phyloP scores from a whole-genome alignment of 768 basidiomycete species.

The Termitomyces sp. region DNA sequence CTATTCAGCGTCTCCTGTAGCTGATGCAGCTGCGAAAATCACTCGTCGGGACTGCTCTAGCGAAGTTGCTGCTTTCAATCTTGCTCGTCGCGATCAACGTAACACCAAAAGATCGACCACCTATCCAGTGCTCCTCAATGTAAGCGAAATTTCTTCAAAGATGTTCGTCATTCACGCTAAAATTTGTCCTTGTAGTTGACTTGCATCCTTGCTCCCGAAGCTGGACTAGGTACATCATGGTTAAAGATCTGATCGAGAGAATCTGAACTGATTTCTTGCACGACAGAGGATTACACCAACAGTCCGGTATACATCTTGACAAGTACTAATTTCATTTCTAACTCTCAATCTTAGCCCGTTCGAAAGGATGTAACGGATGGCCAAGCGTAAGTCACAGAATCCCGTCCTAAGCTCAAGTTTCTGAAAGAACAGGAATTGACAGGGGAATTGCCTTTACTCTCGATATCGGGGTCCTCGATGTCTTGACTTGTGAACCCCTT shows the following conservation, averaged over 20 bases:
- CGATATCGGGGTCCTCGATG: conserved; percentile 36
- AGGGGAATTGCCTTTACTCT: conserved; percentile 34
- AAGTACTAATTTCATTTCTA: neutral
- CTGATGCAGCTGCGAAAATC: conserved; percentile 1
- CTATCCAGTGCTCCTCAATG: conserved; percentile 13
- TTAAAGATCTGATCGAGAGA: neutral
- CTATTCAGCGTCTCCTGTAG: neutral
- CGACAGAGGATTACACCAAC: conserved; percentile 12
- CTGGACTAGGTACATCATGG: conserved; percentile 8
- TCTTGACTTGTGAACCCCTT: conserved; percentile 34
- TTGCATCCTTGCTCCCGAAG: conserved; percentile 16
- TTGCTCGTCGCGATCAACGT: conserved; percentile 13
- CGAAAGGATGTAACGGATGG: conserved; percentile 19
- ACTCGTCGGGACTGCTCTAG: conserved; percentile 11
- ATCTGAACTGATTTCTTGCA: neutral
- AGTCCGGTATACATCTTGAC: conserved; percentile 9
- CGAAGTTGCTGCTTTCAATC: conserved; percentile 12
- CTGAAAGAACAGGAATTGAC: neutral
- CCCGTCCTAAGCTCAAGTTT: neutral
- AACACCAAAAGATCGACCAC: conserved; percentile 9
- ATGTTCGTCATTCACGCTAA: neutral
- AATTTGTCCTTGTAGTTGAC: conserved; percentile 10
- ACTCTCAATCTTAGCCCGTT: conserved; percentile 5
- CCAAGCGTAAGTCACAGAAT: conserved; percentile 11
- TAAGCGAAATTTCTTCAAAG: neutral